Conservation (phyloP, 2,329 filamentous ascomycete species). For the Penicillium brevicompactum region DNA sequence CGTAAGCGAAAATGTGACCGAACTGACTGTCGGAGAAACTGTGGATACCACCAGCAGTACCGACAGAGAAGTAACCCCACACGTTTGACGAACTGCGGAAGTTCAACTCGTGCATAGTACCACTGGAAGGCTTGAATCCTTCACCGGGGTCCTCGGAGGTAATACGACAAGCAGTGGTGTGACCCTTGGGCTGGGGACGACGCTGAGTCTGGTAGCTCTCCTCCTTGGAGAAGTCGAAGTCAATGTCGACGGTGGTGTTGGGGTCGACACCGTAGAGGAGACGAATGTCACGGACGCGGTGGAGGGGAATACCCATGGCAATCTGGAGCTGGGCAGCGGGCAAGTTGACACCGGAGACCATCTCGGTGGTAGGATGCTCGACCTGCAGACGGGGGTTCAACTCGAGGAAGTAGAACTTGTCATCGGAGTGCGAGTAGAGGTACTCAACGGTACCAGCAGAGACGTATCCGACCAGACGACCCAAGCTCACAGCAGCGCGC, state of each 20-base stretch:
- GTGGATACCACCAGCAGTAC: slow-evolving; percentile 94
- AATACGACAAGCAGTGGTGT: slow-evolving; percentile 98
- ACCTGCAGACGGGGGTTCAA: slow-evolving; percentile 98
- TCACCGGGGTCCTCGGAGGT: slow-evolving; percentile 98
- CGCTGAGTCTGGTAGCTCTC: slow-evolving; percentile 82
- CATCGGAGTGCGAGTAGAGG: slow-evolving; percentile 94
- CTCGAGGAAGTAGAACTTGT: slow-evolving; percentile 99
- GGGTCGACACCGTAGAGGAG: slow-evolving; percentile 95
- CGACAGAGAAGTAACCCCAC: slow-evolving; percentile 99
- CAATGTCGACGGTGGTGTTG: slow-evolving; percentile 80
- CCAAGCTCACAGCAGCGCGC: slow-evolving; percentile 89
- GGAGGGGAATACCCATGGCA: slow-evolving; percentile 96
- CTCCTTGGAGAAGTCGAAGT: slow-evolving; percentile 92
- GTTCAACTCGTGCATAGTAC: slow-evolving; percentile 98
- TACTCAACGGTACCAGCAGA: slow-evolving; percentile 99
- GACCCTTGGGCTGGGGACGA: slow-evolving; percentile 88
- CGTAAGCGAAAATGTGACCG: slow-evolving; percentile 98
- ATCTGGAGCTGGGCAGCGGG: slow-evolving; percentile 97
- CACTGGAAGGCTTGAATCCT: slow-evolving; percentile 98
- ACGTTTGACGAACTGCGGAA: slow-evolving; percentile 98
- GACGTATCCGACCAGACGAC: slow-evolving; percentile 93
- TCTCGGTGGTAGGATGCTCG: slow-evolving; percentile 98
- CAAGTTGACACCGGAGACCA: slow-evolving; percentile 97
- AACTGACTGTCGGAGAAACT: slow-evolving; percentile 99
- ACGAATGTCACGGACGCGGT: slow-evolving; percentile 94